Base-by-base conservation (phyloP, 805 yeast genomes). In the Torulaspora microellipsoides region DNA sequence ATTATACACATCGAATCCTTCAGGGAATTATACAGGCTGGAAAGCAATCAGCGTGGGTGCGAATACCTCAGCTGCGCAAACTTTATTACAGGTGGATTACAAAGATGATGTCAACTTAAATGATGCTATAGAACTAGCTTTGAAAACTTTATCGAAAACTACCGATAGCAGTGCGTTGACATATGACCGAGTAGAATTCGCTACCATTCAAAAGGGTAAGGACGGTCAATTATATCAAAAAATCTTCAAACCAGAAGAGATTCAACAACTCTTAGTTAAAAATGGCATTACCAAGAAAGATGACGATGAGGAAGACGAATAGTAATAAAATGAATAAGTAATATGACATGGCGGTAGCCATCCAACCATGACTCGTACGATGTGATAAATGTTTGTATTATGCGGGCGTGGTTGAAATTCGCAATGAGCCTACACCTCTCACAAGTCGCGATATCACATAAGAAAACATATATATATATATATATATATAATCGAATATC, bases 11-110 rank as follows among this genome's bases (percentile, higher is more conserved):
- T 85, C 95, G 17, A 93, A 93, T 64, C 99, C 99, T 11, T 86
- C 96, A 0, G 99, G 99, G 23, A 93, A 93, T 69, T 93, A 90
- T 65, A 80, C 95, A 15, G 98, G 99, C 20, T 93, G 99, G 99
- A 89, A 86, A 68, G 99, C 99, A 34, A 91, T 96, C 28, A 77
- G 88, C 55, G 90, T 93, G 47, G 99, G 99, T 33, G 96, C 97
- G 39, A 93, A 93, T 70, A 89, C 88, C 51, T 79, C 95, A 7
- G 90, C 96, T 35, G 97, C 97, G 1, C 99, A 93, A 70, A 91
- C 99, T 1, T 70, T 93, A 51, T 75, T 93, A 61, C 93, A 93
- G 68, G 95, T 90, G 70, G 99, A 93, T 58, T 93, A 86, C 71
- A 88, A 85, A 62, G 91, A 86, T 55, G 93, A 85, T 45, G 66